phyloP scores from a whole-genome alignment of 2,329 filamentous ascomycete species.

The Ilyonectria mors-panacis region DNA sequence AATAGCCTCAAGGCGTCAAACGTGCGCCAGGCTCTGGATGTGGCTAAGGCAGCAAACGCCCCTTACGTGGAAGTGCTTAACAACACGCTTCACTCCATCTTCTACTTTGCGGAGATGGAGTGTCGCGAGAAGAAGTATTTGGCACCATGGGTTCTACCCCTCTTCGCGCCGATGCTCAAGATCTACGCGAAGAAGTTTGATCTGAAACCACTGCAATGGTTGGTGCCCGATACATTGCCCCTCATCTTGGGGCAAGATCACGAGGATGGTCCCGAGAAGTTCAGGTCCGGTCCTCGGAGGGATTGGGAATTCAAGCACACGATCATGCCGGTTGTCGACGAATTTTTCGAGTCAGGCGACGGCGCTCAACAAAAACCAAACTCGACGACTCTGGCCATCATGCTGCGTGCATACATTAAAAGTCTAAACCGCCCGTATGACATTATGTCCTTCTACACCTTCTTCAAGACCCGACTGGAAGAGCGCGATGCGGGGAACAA shows the following conservation, averaged over 20 bases:
- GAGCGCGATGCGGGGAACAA: conserved; percentile 51
- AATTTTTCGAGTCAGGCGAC: conserved; percentile 47
- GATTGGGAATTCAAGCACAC: conserved; percentile 51
- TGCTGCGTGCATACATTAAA: conserved; percentile 64
- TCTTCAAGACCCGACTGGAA: conserved; percentile 62
- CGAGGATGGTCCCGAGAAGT: conserved; percentile 42
- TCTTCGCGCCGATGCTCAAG: conserved; percentile 64
- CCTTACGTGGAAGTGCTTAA: conserved; percentile 54
- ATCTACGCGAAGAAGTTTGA: conserved; percentile 66
- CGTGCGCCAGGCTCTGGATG: conserved; percentile 59
- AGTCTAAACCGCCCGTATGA: conserved; percentile 57
- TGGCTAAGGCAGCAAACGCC: conserved; percentile 65
- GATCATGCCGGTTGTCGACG: conserved; percentile 53
- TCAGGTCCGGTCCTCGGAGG: conserved; percentile 36
- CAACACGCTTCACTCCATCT: conserved; percentile 65
- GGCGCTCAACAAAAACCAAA: conserved; percentile 53
- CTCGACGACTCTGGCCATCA: conserved; percentile 59
- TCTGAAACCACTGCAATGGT: conserved; percentile 60
- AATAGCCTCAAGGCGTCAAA: conserved; percentile 65
- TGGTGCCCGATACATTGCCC: conserved; percentile 55
- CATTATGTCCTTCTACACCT: conserved; percentile 62
- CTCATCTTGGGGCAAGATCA: conserved; percentile 46
- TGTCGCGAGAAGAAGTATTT: conserved; percentile 46
- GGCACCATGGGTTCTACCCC: conserved; percentile 53
- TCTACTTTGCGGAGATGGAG: conserved; percentile 61